Base-by-base conservation (phyloP, 192 early-diverging fungal genomes). In the Dissophora globulifera region DNA sequence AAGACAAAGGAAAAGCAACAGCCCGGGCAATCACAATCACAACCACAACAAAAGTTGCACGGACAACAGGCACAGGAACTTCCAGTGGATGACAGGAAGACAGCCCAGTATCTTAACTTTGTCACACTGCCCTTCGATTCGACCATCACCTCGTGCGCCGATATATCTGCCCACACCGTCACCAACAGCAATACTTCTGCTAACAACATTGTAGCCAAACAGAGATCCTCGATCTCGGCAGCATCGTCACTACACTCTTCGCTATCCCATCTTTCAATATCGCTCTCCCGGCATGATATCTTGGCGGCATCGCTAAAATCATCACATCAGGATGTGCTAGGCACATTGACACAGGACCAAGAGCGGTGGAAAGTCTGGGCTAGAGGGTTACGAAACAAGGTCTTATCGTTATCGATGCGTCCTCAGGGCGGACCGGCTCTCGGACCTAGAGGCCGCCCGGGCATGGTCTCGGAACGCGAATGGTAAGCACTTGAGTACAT, bases 351-450 rank as follows among this genome's bases (percentile, higher is more conserved):
- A 4, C 56, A 75, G 7, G 62, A 65, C 31, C 70, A 75, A 27
- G 70, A 75, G 17, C 47, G 70, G 13, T 60, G 62, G 50, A 35
- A 20, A 10, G 57, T 65, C 41, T 75, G 70, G 70, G 43, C 40
- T 17, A 58, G 48, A 29, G 62, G 62, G 3, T 35, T 75, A 4
- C 57, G 70, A 22, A 75, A 75, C 43, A 75, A 75, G 50, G 58
- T 75, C 16, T 15, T 75, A 13, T 75, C 70, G 5, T 33, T 75
- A 2, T 75, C 70, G 31, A 75, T 75, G 70, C 17, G 62, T 3
- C 62, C 70, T 0, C 70, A 75, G 42, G 70, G 70, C 8, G 70
- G 70, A 1, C 70, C 70, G 9, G 70, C 70, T 5, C 62, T 75
- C 4, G 70, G 70, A 22, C 62, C 70, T 11, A 42, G 70, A 15